These are phyloP conservation scores for Pythium aristosporum DNA, from an alignment of 352 stramenopile genomes.

Conservation along the genomic window DNA sequence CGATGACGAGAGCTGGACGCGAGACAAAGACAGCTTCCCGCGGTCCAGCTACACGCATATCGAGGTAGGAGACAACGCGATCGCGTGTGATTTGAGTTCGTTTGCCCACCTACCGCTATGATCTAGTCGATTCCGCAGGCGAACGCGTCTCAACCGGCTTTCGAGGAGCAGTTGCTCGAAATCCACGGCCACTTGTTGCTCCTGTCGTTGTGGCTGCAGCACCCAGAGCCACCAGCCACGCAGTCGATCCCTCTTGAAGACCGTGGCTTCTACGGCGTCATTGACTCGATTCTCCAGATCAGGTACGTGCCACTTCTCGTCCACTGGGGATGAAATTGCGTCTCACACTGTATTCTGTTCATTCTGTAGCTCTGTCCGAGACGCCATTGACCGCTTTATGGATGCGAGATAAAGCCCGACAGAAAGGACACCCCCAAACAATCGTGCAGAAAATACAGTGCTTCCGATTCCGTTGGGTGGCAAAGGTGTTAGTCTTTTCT, in stretches of 20 bases:
- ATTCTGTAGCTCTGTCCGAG: constrained; percentile 44
- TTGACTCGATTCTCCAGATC: constrained; percentile 79
- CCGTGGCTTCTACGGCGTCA: constrained; percentile 65
- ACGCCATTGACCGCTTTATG: constrained; percentile 71
- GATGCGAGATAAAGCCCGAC: constrained; percentile 26
- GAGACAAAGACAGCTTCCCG: constrained; percentile 79
- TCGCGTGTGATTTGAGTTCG: neutral
- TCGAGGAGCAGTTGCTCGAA: constrained; percentile 38
- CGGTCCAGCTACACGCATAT: constrained; percentile 73
- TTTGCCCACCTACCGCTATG: neutral
- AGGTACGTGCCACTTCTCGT: constrained; percentile 31
- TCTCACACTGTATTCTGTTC: neutral
- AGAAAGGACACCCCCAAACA: neutral
- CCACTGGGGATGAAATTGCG: neutral
- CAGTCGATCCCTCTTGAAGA: constrained; percentile 65
- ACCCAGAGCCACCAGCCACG: constrained; percentile 68
- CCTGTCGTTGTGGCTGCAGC: constrained; percentile 72
- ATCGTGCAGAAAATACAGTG: constrained; percentile 1
- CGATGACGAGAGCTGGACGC: constrained; percentile 73
- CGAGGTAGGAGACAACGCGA: constrained; percentile 32
- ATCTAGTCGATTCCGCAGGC: constrained; percentile 44
- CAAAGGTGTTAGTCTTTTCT: neutral
- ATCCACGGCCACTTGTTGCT: constrained; percentile 62
- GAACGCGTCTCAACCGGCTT: constrained; percentile 23
- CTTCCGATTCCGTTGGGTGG: neutral